Conservation (phyloP, 352 stramenopile genomes). For the Phytophthora hibernalis region DNA sequence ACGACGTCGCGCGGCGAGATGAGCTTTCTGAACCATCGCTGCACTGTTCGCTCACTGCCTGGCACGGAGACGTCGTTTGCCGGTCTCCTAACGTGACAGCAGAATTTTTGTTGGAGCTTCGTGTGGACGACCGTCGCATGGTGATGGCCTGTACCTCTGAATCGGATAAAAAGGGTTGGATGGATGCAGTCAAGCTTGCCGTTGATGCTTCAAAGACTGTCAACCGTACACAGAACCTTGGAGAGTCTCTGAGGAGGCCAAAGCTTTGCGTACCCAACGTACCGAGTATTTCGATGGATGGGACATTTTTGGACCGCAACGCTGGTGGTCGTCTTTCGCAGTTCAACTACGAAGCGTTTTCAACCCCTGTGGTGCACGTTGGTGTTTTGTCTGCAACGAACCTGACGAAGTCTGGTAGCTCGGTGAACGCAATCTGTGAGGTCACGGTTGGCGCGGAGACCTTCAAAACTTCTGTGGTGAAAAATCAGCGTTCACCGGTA, state of each 20-base stretch:
- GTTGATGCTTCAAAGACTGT: slow-evolving; percentile 89
- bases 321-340: slow-evolving; percentile 77
- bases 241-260: slow-evolving; percentile 62
- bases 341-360: slow-evolving; percentile 88
- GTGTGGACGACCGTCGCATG: slow-evolving; percentile 77
- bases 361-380: slow-evolving; percentile 81
- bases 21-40: slow-evolving; percentile 82
- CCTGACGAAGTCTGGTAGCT: slow-evolving; percentile 73
- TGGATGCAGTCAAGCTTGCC: slow-evolving; percentile 86
- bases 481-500: slow-evolving; percentile 83
- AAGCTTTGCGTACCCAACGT: slow-evolving; percentile 67
- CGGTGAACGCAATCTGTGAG: slow-evolving; percentile 85
- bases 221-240: slow-evolving; percentile 62
- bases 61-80: slow-evolving; percentile 70
- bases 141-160: slow-evolving; percentile 89
- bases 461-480: slow-evolving; percentile 86
- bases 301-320: slow-evolving; percentile 74
- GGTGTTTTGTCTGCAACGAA: slow-evolving; percentile 85
- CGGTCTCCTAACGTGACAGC: slow-evolving; percentile 77
- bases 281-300: slow-evolving; percentile 72
- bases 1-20: slow-evolving; percentile 79
- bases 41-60: slow-evolving; percentile 77
- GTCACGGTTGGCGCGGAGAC: slow-evolving; percentile 82
- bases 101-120: slow-evolving; percentile 76
- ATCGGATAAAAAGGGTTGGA: slow-evolving; percentile 87